phyloP scores from a whole-genome alignment of 805 yeast genomes.

The Yamadazyma ubonensis region DNA sequence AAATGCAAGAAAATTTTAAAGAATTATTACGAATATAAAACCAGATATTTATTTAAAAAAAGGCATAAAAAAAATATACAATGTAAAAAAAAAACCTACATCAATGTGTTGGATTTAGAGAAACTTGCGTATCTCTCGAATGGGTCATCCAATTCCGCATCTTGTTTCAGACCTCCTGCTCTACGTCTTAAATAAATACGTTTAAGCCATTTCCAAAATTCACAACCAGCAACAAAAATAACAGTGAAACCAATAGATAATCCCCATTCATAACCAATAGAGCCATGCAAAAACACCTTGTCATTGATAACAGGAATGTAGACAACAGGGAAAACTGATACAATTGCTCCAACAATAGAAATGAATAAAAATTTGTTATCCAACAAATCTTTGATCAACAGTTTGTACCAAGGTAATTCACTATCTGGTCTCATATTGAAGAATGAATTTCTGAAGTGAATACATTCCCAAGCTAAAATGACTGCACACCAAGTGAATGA shows the following conservation, averaged over 20 bases:
- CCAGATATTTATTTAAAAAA: too few species aligned
- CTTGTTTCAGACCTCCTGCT: conserved; percentile 53
- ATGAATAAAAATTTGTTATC: conserved; percentile 74
- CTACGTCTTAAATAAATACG: conserved; percentile 50
- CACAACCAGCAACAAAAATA: conserved; percentile 59
- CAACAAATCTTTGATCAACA: conserved; percentile 66
- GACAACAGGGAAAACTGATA: conserved; percentile 74
- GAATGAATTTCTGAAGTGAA: conserved; percentile 67
- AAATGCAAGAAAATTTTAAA: too few species aligned
- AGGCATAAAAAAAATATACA: too few species aligned
- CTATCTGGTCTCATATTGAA: conserved; percentile 69
- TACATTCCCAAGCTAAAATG: conserved; percentile 80
- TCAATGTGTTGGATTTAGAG: conserved; percentile 33
- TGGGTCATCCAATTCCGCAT: conserved; percentile 60
- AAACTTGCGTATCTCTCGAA: conserved; percentile 61
- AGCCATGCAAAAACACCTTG: conserved; percentile 69
- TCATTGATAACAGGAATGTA: conserved; percentile 86
- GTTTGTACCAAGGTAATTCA: conserved; percentile 53
- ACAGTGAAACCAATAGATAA: conserved; percentile 59
- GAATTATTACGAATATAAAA: too few species aligned
- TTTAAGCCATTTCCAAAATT: conserved; percentile 66
- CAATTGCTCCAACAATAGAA: conserved; percentile 71
- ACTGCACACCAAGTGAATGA: conserved; percentile 87
- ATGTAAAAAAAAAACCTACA: neutral
- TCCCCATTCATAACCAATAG: conserved; percentile 82